Evolutionary conservation across 495 filamentous ascomycete species (phyloP).

Genomic region (Recurvomyces mirabilis): DNA sequence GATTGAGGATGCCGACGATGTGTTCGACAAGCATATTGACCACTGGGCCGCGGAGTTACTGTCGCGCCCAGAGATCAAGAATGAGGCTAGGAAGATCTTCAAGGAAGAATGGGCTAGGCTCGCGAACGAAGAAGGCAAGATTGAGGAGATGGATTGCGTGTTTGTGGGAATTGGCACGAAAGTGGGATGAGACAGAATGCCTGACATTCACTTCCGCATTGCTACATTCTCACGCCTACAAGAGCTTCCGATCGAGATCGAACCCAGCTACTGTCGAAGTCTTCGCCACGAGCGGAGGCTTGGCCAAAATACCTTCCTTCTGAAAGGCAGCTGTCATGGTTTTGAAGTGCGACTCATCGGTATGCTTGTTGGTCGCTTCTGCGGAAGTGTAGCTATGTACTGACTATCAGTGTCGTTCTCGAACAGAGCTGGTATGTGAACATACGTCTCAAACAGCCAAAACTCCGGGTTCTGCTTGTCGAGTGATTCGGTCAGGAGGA

Average conservation of each 20-base stretch:
- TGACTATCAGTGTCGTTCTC: not conserved
- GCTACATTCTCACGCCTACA: too few species aligned
- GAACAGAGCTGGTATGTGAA: not conserved
- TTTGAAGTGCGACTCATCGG: constrained; percentile 5
- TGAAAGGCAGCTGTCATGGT: not conserved
- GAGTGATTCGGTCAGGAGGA: constrained; percentile 16
- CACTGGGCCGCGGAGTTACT: not conserved
- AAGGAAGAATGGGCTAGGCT: constrained; percentile 15
- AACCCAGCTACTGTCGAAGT: constrained; percentile 5
- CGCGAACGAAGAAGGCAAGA: constrained; percentile 10
- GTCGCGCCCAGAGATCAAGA: not conserved
- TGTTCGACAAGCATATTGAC: constrained; percentile 13
- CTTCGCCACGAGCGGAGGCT: constrained; percentile 7
- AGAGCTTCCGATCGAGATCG: constrained; percentile 6
- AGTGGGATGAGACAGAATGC: too few species aligned
- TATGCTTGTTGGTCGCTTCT: constrained; percentile 3
- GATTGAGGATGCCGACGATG: constrained; percentile 1
- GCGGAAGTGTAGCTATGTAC: constrained; percentile 6
- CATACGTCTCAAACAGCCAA: constrained; percentile 19
- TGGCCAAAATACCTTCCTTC: constrained; percentile 3
- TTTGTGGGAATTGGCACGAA: constrained; percentile 14
- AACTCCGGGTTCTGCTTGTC: constrained; percentile 19
- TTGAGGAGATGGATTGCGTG: constrained; percentile 11
- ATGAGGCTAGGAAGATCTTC: constrained; percentile 13
- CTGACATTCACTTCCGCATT: too few species aligned